Evolutionary conservation across 495 filamentous ascomycete species (phyloP).

Genomic region (Baudoinia panamericana): DNA sequence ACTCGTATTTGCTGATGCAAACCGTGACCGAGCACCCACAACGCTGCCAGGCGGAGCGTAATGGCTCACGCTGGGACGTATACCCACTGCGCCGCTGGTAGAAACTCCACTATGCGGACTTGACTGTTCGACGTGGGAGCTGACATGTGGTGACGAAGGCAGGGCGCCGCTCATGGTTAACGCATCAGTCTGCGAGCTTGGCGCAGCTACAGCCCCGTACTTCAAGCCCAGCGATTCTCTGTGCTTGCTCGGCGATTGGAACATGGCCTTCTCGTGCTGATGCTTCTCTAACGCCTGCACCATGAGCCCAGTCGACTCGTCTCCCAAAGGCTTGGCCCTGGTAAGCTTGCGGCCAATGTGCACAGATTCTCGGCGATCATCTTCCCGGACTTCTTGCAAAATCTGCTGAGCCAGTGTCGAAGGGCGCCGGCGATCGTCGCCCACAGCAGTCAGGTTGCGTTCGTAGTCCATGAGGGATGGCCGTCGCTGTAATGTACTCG

Average conservation of each 20-base stretch:
- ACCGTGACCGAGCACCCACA: too few species aligned
- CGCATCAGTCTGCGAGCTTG: neutral
- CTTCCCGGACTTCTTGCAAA: conserved; percentile 12
- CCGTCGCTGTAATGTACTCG: conserved; percentile 1
- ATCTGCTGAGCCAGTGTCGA: conserved; percentile 10
- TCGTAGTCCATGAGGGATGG: conserved; percentile 18
- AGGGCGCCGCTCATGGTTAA: too few species aligned
- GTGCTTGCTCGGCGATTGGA: conserved; percentile 18
- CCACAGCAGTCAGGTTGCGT: conserved; percentile 11
- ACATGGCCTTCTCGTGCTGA: conserved; percentile 19
- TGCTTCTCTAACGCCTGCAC: conserved; percentile 16
- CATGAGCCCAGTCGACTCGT: conserved; percentile 16
- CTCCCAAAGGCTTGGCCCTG: conserved; percentile 8
- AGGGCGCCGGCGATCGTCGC: conserved; percentile 18
- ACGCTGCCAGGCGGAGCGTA: too few species aligned
- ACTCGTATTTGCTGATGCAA: too few species aligned
- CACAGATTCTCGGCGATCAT: conserved; percentile 7
- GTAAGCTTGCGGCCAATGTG: conserved; percentile 3
- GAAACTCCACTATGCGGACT: too few species aligned
- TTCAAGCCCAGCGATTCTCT: conserved; percentile 2
- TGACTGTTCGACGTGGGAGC: too few species aligned
- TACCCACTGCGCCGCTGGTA: too few species aligned
- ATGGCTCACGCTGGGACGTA: too few species aligned
- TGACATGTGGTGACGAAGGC: too few species aligned
- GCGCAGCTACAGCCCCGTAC: neutral